Percentiles rank a stretch among this genome's conserved stretches.
phyloP scores from a whole-genome alignment of 805 yeast species.

The Candida maris region DNA sequence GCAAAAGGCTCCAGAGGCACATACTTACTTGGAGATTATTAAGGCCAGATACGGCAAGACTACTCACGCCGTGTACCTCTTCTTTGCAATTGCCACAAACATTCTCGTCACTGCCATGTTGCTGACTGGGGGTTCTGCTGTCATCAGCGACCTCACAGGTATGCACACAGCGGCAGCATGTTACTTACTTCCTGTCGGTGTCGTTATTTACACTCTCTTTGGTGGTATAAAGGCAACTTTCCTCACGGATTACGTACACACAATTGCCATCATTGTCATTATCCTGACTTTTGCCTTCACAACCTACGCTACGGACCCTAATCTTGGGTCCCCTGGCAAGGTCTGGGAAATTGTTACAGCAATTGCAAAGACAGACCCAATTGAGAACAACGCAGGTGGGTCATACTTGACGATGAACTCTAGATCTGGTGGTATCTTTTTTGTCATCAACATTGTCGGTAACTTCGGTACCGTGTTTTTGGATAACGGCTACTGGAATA shows the following conservation, averaged over 20 bases:
- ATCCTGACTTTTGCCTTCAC: slow-evolving; percentile 78
- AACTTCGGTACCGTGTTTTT: slow-evolving; percentile 42
- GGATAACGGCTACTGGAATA: slow-evolving; percentile 33
- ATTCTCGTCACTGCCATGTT: slow-evolving; percentile 90
- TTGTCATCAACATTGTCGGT: slow-evolving; percentile 84
- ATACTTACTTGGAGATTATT: slow-evolving; percentile 84
- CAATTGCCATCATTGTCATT: slow-evolving; percentile 74
- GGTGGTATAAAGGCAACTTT: slow-evolving; percentile 86
- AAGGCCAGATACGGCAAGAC: slow-evolving; percentile 74
- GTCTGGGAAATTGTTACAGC: slow-evolving; percentile 72
- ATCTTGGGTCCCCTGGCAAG: slow-evolving; percentile 76
- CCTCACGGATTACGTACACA: slow-evolving; percentile 75
- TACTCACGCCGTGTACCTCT: slow-evolving; percentile 67
- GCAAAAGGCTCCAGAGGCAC: slow-evolving; percentile 86
- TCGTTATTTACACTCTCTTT: slow-evolving; percentile 65
- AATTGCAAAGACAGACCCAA: slow-evolving; percentile 59
- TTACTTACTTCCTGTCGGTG: slow-evolving; percentile 78
- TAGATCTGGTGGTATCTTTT: slow-evolving; percentile 81
- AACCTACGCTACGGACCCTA: slow-evolving; percentile 64
- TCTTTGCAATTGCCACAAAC: slow-evolving; percentile 84
- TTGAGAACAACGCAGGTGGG: slow-evolving; percentile 78
- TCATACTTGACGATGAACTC: slow-evolving; percentile 87
- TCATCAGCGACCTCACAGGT: slow-evolving; percentile 76
- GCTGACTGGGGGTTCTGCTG: slow-evolving; percentile 86
- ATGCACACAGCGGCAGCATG: slow-evolving; percentile 75